Percentiles rank a stretch among this genome's conserved stretches.
These are phyloP conservation scores for Hibiscus tridactylites DNA, from an alignment of 345 rosid species.

Conservation along the genomic window DNA sequence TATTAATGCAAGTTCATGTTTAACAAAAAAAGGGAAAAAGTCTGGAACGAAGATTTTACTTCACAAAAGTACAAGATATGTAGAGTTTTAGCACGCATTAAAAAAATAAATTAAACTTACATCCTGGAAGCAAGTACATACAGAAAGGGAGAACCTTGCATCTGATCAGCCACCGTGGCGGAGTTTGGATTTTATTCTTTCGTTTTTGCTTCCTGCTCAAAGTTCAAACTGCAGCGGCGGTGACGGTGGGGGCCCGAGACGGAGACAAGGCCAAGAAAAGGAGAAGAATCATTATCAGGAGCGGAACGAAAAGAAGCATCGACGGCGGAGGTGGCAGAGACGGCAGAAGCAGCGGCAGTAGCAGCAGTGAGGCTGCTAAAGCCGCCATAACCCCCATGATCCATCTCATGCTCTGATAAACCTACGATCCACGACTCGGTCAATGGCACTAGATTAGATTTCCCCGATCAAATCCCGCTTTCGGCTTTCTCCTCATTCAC, in stretches of 20 bases:
- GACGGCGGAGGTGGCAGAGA: constrained; percentile 21
- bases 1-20: no score
- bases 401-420: background rate
- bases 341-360: constrained; percentile 23
- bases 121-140: background rate
- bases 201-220: background rate
- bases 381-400: constrained; percentile 10
- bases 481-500: background rate
- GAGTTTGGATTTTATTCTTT: background rate
- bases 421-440: background rate
- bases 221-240: background rate
- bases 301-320: constrained; percentile 18
- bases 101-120: background rate
- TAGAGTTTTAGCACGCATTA: background rate
- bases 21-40: no score
- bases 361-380: constrained; percentile 13
- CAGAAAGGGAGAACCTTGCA: background rate
- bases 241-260: background rate
- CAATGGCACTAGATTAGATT: background rate
- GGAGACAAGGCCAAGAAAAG: constrained; percentile 16
- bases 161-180: no score
- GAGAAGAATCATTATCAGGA: constrained; percentile 18
- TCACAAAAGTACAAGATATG: no score
- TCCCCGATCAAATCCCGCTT: background rate
- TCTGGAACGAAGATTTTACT: no score